These are phyloP conservation scores for Actinomucor elegans DNA, from an alignment of 371 early-diverging fungal species.

Conservation along the genomic window DNA sequence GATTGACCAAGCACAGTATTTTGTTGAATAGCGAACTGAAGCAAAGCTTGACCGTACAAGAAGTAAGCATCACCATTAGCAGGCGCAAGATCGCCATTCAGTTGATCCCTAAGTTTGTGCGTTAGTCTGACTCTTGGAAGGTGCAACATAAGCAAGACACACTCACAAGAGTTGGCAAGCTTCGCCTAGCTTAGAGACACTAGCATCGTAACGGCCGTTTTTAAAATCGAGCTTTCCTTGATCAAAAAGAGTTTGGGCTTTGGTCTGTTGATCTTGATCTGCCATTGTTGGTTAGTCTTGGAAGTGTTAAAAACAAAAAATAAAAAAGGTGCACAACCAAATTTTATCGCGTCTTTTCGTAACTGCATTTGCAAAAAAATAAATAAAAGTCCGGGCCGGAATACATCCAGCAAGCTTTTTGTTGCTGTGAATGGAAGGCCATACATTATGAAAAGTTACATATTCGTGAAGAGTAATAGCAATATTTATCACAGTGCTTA, in stretches of 20 bases:
- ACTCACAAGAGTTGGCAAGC: constrained; percentile 70
- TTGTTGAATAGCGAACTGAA: constrained; percentile 77
- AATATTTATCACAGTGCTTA: too few relatives aligned
- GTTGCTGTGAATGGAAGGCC: too few relatives aligned
- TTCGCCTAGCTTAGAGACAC: constrained; percentile 64
- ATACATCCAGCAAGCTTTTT: too few relatives aligned
- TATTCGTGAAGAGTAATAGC: too few relatives aligned
- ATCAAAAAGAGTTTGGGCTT: constrained; percentile 45
- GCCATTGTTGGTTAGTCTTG: constrained; percentile 14
- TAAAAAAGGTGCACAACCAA: not conserved
- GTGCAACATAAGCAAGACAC: not conserved
- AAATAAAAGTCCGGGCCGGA: too few relatives aligned
- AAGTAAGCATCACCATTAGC: constrained; percentile 79
- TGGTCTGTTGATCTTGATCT: constrained; percentile 5
- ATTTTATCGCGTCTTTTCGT: too few relatives aligned
- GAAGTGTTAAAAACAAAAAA: not conserved
- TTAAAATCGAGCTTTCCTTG: constrained; percentile 64
- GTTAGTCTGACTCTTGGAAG: not conserved
- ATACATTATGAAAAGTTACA: too few relatives aligned
- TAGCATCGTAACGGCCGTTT: constrained; percentile 50
- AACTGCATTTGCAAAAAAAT: too few relatives aligned
- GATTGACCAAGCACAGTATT: constrained; percentile 69
- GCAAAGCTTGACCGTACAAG: constrained; percentile 77
- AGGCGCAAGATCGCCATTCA: constrained; percentile 68
- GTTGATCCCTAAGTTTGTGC: constrained; percentile 51